Conservation (phyloP, 805 yeast species). For the Ogataea henricii region DNA sequence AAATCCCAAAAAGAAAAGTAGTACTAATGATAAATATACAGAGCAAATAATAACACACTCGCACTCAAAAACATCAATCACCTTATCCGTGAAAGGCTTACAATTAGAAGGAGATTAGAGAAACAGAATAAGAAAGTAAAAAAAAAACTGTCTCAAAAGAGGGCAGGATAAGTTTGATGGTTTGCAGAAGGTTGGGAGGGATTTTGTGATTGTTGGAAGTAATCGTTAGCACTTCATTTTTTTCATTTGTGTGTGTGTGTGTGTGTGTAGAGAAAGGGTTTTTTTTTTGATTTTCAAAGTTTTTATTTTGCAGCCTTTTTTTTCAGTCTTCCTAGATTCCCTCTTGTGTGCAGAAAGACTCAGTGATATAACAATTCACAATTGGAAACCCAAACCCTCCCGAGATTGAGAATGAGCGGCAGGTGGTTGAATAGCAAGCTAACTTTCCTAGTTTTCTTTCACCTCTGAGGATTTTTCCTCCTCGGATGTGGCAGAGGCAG, state of each 20-base stretch:
- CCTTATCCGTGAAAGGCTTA: background rate
- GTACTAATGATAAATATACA: slow-evolving; percentile 10
- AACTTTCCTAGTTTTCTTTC: slow-evolving; percentile 14
- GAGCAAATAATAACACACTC: slow-evolving; percentile 15
- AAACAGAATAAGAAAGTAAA: background rate
- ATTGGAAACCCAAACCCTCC: background rate
- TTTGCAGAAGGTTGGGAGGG: background rate
- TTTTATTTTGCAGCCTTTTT: background rate
- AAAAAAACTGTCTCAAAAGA: too few relatives aligned
- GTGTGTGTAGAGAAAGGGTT: background rate
- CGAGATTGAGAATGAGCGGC: background rate
- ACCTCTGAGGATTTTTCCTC: slow-evolving; percentile 10
- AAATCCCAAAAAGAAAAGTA: slow-evolving; percentile 5
- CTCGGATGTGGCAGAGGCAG: background rate
- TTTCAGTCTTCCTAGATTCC: background rate
- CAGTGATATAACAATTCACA: background rate
- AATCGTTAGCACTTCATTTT: background rate
- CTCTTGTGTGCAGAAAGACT: slow-evolving; percentile 6
- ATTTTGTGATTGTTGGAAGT: background rate
- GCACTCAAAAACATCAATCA: slow-evolving; percentile 3
- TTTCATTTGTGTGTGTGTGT: background rate
- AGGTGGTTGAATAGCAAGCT: background rate
- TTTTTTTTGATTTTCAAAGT: background rate
- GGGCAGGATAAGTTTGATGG: too few relatives aligned
- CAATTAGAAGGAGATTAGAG: background rate